Percentiles rank a stretch among this genome's conserved stretches.
Conservation (phyloP, 139 green algal species). For the Ulvella scutata region DNA sequence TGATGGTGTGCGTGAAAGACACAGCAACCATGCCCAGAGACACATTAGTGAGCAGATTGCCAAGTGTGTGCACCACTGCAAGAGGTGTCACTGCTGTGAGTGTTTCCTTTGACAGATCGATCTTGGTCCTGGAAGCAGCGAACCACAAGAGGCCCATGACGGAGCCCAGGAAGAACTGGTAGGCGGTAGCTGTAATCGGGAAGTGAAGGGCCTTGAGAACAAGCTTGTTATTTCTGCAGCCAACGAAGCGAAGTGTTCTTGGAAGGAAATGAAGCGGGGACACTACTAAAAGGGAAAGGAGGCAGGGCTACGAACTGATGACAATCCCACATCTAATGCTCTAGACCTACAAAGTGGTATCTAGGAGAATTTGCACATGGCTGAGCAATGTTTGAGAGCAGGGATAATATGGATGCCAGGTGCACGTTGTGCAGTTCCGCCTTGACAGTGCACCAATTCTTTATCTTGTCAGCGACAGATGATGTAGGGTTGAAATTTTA, state of each 20-base stretch:
- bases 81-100: constrained; percentile 54
- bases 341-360: too few species aligned
- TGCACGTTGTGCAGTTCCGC: too few species aligned
- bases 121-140: background rate
- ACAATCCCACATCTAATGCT: too few species aligned
- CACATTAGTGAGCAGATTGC: constrained; percentile 97
- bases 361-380: too few species aligned
- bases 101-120: background rate
- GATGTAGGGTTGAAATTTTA: background rate
- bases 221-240: constrained; percentile 74
- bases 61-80: constrained; percentile 85
- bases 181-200: constrained; percentile 74
- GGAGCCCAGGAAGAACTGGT: constrained; percentile 30
- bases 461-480: too few species aligned
- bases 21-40: constrained; percentile 71
- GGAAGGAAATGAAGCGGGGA: too few species aligned
- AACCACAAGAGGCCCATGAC: background rate
- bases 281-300: too few species aligned
- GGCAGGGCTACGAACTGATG: too few species aligned
- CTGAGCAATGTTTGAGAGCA: too few species aligned
- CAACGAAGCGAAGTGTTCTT: background rate
- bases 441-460: too few species aligned
- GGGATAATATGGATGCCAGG: too few species aligned
- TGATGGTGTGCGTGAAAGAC: constrained; percentile 76
- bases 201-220: constrained; percentile 75